phyloP scores from a whole-genome alignment of 768 basidiomycete genomes.

The Tylopilus subfusipes region DNA sequence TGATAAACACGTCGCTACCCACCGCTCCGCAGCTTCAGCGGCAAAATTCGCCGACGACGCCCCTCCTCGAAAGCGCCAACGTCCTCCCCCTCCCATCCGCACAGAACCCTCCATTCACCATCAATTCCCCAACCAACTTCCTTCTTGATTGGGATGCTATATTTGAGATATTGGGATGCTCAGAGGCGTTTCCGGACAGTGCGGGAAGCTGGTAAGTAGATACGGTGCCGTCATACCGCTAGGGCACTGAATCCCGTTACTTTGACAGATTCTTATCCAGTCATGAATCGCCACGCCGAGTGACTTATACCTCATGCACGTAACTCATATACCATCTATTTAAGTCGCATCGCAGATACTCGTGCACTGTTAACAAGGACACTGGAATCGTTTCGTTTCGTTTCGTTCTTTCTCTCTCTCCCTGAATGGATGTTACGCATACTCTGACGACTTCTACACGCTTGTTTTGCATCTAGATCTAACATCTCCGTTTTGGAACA shows the following conservation, averaged over 20 bases:
- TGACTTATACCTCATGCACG: not conserved
- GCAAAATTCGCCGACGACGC: conserved; percentile 3
- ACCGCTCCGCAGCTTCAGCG: conserved; percentile 3
- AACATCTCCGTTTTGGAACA: not conserved
- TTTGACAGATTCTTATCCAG: conserved; percentile 2
- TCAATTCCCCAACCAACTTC: conserved; percentile 16
- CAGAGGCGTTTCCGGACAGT: not conserved
- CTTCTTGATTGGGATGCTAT: conserved; percentile 32
- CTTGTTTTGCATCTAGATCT: not conserved
- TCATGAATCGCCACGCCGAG: not conserved
- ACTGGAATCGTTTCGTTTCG: not conserved
- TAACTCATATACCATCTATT: conserved; percentile 4
- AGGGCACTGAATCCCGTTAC: not conserved
- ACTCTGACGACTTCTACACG: not conserved
- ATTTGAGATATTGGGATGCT: conserved; percentile 27
- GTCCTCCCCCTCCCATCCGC: not conserved
- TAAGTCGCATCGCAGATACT: conserved; percentile 1
- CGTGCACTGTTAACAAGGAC: conserved; percentile 7
- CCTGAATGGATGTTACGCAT: not conserved
- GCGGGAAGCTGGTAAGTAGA: conserved; percentile 13
- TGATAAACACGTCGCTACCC: conserved; percentile 16
- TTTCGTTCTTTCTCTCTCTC: too few species aligned
- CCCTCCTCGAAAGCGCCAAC: not conserved
- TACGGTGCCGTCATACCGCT: not conserved
- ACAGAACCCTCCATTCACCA: not conserved